A percentile compares a stretch with the other conserved stretches of the same genome.
These are phyloP conservation scores for Naganishia cerealis DNA, from an alignment of 1,284 basidiomycete genomes.

Conservation along the genomic window DNA sequence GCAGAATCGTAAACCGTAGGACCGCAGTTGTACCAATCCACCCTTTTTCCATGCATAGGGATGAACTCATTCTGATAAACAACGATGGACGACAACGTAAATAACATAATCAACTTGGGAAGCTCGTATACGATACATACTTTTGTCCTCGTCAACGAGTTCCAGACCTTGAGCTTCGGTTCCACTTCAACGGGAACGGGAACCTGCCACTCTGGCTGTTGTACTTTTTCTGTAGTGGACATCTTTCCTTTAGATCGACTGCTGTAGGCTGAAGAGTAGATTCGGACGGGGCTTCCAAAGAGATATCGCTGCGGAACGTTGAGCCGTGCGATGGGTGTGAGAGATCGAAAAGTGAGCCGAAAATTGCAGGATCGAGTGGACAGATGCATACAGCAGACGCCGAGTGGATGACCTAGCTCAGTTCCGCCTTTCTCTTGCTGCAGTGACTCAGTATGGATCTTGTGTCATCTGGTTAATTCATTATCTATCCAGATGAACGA, in stretches of 20 bases:
- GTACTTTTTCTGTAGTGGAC: conserved; percentile 28
- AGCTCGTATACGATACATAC: conserved; percentile 54
- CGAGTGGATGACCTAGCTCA: neutral
- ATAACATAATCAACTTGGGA: conserved; percentile 18
- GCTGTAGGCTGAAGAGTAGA: neutral
- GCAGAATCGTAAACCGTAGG: conserved; percentile 99
- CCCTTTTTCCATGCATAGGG: conserved; percentile 73
- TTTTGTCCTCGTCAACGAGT: conserved; percentile 90
- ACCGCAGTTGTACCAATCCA: conserved; percentile 99
- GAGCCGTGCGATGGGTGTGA: neutral
- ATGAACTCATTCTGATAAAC: conserved; percentile 71
- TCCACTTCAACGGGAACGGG: conserved; percentile 44
- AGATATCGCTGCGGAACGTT: neutral
- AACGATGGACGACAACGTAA: neutral
- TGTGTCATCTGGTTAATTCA: conserved; percentile 6
- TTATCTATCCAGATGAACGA: conserved; percentile 9
- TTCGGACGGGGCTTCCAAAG: neutral
- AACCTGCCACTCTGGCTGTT: conserved; percentile 51
- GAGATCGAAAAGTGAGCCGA: conserved; percentile 5
- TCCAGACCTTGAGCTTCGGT: conserved; percentile 76
- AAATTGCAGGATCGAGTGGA: neutral
- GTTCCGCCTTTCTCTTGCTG: neutral
- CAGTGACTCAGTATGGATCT: neutral
- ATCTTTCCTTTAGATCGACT: neutral
- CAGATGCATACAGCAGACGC: conserved; percentile 21